Base-by-base conservation (phyloP, 2,329 filamentous ascomycete genomes). In the Paecilomyces niveus region DNA sequence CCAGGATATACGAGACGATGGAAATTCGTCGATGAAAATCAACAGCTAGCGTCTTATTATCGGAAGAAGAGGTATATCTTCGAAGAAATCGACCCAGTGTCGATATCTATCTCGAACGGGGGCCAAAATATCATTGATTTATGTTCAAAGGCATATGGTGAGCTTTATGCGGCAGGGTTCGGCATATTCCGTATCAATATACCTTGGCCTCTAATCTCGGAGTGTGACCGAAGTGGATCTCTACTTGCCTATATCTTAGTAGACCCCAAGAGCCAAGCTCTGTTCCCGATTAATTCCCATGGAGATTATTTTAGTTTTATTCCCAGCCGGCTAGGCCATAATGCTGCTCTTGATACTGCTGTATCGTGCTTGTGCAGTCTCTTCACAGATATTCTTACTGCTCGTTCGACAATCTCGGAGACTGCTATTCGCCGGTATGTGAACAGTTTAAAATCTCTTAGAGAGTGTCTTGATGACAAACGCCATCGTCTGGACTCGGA, bases 401-500 rank as follows among this genome's bases (percentile, higher is more conserved):
- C 32, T 45, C 24, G 15, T n/a, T 39, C 29, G 1, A 39, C 32
- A 26, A 50, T 26, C 24, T 24, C 51, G 8, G 24, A 35, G 22
- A 18, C 21, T 8, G 39, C 52, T 15, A 49, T 54, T 26, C 53
- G 32, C 8, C 31, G 32, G 18, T 57, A 57, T 35, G 32, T 51
- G 21, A 45, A 18, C 33, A 57, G 56, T 54, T 29, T 57, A 18
- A 54, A 45, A 1, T 54, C 52, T 31, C 56, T 57, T n/a, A 51
- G 52, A 29, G 18, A 54, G 39, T 57, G 56, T 26, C 51, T 57
- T 7, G 29, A 57, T 32, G 22, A 22, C 29, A 29, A 22, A 24
- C 29, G 22, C 9, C 31, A 39, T n/a, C 56, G 56, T 18, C 32
- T 57, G 24, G 50, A 61, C 24, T 51, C 57, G 7, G 59, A 63